phyloP scores from a whole-genome alignment of 2,329 filamentous ascomycete genomes.

The Phialemonium atrogriseum region DNA sequence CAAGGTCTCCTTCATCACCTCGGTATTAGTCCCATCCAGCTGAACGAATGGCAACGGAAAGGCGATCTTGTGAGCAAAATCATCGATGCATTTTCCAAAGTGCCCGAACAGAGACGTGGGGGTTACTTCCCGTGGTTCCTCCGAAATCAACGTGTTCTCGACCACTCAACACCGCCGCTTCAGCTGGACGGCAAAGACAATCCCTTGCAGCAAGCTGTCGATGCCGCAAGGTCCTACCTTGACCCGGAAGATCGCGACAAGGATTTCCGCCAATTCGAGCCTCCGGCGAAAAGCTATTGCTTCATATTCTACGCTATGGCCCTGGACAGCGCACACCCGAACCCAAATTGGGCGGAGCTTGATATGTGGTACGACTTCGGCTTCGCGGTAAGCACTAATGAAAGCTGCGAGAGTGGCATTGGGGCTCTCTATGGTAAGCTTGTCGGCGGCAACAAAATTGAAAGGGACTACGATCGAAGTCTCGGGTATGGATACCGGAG shows the following conservation, averaged over 20 bases:
- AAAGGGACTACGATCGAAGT: background rate
- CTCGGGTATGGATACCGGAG: background rate
- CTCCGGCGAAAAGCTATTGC: conserved; percentile 5
- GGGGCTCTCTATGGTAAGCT: background rate
- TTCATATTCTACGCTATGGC: conserved; percentile 2
- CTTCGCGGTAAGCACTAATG: background rate
- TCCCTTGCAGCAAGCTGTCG: too few species aligned
- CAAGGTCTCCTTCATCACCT: background rate
- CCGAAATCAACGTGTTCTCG: background rate
- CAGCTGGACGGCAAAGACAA: too few species aligned
- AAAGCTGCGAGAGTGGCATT: background rate
- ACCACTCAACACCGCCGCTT: too few species aligned
- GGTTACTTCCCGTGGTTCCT: conserved; percentile 3
- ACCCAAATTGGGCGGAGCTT: conserved; percentile 1
- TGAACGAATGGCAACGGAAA: conserved; percentile 1
- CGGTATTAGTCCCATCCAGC: background rate
- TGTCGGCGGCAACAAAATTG: background rate
- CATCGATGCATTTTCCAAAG: conserved; percentile 1
- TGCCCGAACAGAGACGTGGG: background rate
- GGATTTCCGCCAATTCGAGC: too few species aligned
- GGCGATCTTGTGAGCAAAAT: conserved; percentile 1
- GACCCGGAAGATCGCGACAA: too few species aligned
- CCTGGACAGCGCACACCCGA: background rate
- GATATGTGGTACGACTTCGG: conserved; percentile 5
- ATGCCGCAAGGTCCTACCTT: too few species aligned